Conservation (phyloP, 2,329 filamentous ascomycete genomes). For the Tolypocladium amazonense region DNA sequence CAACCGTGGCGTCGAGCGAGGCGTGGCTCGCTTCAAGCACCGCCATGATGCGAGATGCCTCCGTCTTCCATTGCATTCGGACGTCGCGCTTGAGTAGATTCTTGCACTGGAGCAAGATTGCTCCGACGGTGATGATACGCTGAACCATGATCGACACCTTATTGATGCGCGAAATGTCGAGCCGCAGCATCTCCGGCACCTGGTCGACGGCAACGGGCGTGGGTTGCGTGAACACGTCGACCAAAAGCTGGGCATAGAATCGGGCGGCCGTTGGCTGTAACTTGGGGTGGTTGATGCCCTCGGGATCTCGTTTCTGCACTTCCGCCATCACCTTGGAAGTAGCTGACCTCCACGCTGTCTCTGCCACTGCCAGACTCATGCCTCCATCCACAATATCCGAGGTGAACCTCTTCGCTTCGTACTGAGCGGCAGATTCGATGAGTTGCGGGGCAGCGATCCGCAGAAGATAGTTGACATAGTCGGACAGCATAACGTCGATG, state of each 20-base stretch:
- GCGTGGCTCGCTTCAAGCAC: slow-evolving; percentile 50
- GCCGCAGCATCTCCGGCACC: slow-evolving; percentile 62
- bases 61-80: slow-evolving; percentile 64
- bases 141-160: slow-evolving; percentile 26
- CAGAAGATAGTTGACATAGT: slow-evolving; percentile 74
- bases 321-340: slow-evolving; percentile 55
- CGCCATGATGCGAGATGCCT: slow-evolving; percentile 60
- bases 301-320: slow-evolving; percentile 56
- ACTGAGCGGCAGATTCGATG: slow-evolving; percentile 58
- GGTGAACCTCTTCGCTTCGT: slow-evolving; percentile 64
- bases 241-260: slow-evolving; percentile 66
- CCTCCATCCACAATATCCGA: slow-evolving; percentile 48
- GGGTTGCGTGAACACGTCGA: slow-evolving; percentile 63
- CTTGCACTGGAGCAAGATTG: slow-evolving; percentile 70
- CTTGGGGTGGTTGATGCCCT: slow-evolving; percentile 50
- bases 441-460: slow-evolving; percentile 61
- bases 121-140: slow-evolving; percentile 61
- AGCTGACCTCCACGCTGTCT: slow-evolving; percentile 55
- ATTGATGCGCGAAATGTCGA: slow-evolving; percentile 55
- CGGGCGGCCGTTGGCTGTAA: slow-evolving; percentile 56
- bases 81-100: slow-evolving; percentile 76
- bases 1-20: slow-evolving; percentile 40
- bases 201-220: slow-evolving; percentile 40
- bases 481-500: slow-evolving; percentile 67
- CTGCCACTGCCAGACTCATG: slow-evolving; percentile 47